These are phyloP conservation scores for Hyphopichia homilentoma DNA, from an alignment of 805 yeast genomes.

Conservation along the genomic window DNA sequence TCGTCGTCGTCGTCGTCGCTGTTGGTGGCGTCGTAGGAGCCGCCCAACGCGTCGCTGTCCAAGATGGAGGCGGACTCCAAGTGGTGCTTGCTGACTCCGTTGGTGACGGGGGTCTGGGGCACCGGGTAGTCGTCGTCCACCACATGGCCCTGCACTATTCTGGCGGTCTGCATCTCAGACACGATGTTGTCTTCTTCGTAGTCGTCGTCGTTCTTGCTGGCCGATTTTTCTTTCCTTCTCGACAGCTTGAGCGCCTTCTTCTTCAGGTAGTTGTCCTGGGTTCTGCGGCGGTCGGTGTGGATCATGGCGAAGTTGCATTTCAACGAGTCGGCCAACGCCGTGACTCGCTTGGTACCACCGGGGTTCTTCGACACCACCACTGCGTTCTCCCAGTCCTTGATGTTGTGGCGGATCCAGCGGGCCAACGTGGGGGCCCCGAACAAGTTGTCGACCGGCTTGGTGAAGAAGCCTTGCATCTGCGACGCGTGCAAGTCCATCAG, in stretches of 20 bases:
- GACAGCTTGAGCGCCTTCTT: slow-evolving; percentile 44
- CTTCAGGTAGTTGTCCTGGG: slow-evolving; percentile 57
- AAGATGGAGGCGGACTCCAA: slow-evolving; percentile 11
- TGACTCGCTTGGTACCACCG: slow-evolving; percentile 97
- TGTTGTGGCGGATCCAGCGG: slow-evolving; percentile 89
- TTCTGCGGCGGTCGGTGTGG: slow-evolving; percentile 94
- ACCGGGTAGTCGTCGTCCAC: slow-evolving; percentile 73
- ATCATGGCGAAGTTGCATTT: slow-evolving; percentile 98
- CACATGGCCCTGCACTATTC: slow-evolving; percentile 95
- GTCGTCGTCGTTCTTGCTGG: slow-evolving; percentile 43
- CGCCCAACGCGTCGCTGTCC: slow-evolving; percentile 65
- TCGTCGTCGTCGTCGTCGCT: slow-evolving; percentile 91
- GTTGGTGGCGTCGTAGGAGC: slow-evolving; percentile 66
- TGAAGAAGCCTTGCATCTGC: slow-evolving; percentile 98
- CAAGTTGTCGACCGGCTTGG: slow-evolving; percentile 94
- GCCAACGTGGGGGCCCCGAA: slow-evolving; percentile 97
- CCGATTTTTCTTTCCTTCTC: slow-evolving; percentile 16
- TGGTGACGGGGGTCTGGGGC: slow-evolving; percentile 9
- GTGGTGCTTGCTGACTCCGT: slow-evolving; percentile 5
- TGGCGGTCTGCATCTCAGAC: slow-evolving; percentile 87
- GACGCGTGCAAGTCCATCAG: slow-evolving; percentile 96
- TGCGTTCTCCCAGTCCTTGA: slow-evolving; percentile 78
- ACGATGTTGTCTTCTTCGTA: slow-evolving; percentile 68
- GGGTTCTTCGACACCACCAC: slow-evolving; percentile 99
- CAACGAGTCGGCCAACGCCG: slow-evolving; percentile 94